Conservation (phyloP, 2,329 filamentous ascomycete genomes). For the Hymenoscyphus salicellus region DNA sequence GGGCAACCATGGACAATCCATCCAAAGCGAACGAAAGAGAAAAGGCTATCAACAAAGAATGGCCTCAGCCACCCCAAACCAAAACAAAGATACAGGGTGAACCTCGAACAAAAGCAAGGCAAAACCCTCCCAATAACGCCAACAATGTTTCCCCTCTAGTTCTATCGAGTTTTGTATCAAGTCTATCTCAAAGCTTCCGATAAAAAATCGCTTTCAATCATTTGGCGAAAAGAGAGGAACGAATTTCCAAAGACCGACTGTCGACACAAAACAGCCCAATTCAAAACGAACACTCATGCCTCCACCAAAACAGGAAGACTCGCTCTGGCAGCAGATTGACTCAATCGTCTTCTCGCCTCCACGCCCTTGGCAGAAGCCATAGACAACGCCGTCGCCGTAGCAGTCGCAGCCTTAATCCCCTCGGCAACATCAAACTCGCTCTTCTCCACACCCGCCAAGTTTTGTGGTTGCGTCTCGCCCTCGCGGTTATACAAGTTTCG, state of each 20-base stretch:
- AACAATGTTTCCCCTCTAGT: background rate
- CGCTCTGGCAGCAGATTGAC: conserved; percentile 28
- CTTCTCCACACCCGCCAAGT: conserved; percentile 20
- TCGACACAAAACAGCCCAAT: too few relatives aligned
- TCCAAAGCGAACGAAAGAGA: too few relatives aligned
- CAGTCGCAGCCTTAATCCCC: conserved; percentile 13
- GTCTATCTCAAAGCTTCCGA: background rate
- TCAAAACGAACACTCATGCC: conserved; percentile 36
- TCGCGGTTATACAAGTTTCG: conserved; percentile 33
- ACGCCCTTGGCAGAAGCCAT: conserved; percentile 30
- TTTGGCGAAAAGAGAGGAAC: background rate
- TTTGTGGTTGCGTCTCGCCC: conserved; percentile 27
- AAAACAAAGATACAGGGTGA: too few relatives aligned
- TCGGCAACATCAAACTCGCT: conserved; percentile 12
- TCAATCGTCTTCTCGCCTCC: conserved; percentile 30
- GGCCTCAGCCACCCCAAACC: too few relatives aligned
- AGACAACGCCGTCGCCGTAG: conserved; percentile 26
- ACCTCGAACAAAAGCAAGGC: too few relatives aligned
- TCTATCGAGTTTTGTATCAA: background rate
- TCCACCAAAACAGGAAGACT: conserved; percentile 33
- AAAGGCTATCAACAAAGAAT: too few relatives aligned
- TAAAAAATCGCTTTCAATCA: background rate
- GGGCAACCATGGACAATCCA: too few relatives aligned
- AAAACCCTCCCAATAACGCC: too few relatives aligned
- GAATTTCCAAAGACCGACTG: background rate